Conservation (phyloP, 305 asterid genomes). For the Fraxinus angustifolia region DNA sequence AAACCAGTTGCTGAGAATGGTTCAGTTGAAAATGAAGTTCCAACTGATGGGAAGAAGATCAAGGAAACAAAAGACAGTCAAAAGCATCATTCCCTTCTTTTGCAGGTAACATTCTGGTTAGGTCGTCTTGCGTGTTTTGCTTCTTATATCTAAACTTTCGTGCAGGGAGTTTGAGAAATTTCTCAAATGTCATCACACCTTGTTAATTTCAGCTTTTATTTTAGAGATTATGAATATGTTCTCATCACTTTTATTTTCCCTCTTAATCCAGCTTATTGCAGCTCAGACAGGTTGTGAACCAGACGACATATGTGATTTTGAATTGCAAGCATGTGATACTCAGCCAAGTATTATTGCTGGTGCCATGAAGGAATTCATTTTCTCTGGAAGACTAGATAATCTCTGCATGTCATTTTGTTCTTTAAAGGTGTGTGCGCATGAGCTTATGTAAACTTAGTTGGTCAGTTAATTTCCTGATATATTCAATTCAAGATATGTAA, state of each 20-base stretch:
- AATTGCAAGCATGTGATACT: slow-evolving; percentile 91
- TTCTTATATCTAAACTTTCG: neutral
- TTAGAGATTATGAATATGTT: neutral
- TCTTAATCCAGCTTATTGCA: slow-evolving; percentile 51
- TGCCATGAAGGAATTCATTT: slow-evolving; percentile 82
- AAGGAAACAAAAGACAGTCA: slow-evolving; percentile 31
- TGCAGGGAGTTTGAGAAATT: neutral
- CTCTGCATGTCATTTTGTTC: slow-evolving; percentile 97
- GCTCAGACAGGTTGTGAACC: slow-evolving; percentile 70
- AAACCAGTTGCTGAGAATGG: slow-evolving; percentile 53
- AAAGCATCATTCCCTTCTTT: slow-evolving; percentile 79
- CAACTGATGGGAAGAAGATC: slow-evolving; percentile 38
- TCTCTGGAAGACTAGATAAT: slow-evolving; percentile 92
- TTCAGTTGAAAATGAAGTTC: slow-evolving; percentile 37
- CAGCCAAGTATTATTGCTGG: slow-evolving; percentile 88
- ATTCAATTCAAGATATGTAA: neutral
- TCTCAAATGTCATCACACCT: neutral
- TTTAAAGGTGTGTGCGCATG: slow-evolving; percentile 53
- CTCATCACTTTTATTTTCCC: slow-evolving; percentile 8
- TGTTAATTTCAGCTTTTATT: slow-evolving; percentile 6
- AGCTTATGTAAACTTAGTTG: neutral
- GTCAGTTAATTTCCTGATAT: neutral
- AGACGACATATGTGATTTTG: slow-evolving; percentile 82
- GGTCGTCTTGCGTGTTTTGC: slow-evolving; percentile 7
- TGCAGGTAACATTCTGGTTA: slow-evolving; percentile 47